Conservation (phyloP, 192 early-diverging fungal genomes). For the Podila verticillata region DNA sequence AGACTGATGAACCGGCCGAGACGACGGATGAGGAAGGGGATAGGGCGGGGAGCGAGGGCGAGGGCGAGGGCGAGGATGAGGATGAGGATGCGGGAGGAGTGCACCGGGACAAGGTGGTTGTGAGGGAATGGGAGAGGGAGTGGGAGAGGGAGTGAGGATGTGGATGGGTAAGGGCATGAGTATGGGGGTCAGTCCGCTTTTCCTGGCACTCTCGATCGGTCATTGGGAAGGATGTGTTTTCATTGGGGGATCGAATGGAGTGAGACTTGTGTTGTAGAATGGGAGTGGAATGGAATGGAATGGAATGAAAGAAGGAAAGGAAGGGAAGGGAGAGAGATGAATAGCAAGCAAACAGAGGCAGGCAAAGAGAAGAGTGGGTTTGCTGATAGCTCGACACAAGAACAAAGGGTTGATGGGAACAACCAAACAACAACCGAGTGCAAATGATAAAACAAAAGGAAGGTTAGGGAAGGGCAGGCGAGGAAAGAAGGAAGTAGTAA, state of each 20-base stretch:
- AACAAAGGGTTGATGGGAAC: not conserved
- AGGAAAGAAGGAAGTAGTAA: not conserved
- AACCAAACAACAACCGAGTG: too few species aligned
- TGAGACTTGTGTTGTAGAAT: not conserved
- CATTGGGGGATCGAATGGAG: not conserved
- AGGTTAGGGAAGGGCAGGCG: not conserved
- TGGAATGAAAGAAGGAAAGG: not conserved
- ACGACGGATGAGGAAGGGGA: not conserved
- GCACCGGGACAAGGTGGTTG: not conserved
- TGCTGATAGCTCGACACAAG: too few species aligned
- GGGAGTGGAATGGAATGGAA: not conserved
- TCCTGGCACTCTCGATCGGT: slow-evolving; percentile 6
- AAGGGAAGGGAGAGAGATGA: not conserved
- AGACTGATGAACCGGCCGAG: not conserved
- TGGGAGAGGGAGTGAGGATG: not conserved
- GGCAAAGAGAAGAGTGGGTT: too few species aligned
- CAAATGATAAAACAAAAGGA: not conserved
- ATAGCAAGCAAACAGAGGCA: not conserved
- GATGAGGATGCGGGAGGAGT: not conserved
- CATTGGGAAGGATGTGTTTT: not conserved
- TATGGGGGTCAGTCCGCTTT: not conserved
- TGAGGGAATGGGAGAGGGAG: not conserved
- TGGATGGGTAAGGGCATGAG: not conserved
- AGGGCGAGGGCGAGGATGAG: not conserved
- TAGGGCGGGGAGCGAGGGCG: slow-evolving; percentile 1